Base-by-base conservation (phyloP, 345 rosid genomes). In the Trapa incisa region DNA sequence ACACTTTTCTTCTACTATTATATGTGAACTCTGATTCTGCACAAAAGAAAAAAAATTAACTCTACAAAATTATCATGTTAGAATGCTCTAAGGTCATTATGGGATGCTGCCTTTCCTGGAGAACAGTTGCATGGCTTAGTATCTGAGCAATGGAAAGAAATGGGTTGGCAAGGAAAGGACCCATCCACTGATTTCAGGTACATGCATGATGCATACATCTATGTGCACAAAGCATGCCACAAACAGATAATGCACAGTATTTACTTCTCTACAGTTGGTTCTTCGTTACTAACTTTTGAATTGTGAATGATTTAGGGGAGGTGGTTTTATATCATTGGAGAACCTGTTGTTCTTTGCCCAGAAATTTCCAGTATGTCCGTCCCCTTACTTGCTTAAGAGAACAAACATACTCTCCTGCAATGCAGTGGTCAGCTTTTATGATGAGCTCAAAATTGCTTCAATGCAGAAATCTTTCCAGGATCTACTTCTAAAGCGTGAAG, bases 131-230 rank as follows among this genome's bases (percentile, higher is more conserved):
- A 58, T 63, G 89, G 90, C 65, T 74, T 95, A 70, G 85, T 91
- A 79, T 89, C 99, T 73, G 99, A 95, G 80, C 99, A 89, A 72
- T 95, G 99, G 99, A 95, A 95, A 79, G 96, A 89, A 84, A 95
- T 95, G 99, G 99, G 99, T 65, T 95, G 99, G 99, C 99, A 91
- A 79, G 99, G 99, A 54, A 95, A 91, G 83, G 99, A 95, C 76
- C 99, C 99, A 38, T 89, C 99, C 48, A 95, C 99, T 60, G 99
- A 95, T 82, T 95, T 95, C 83, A 84, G 99, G 99, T 91, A 72
- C 67, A 61, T 58, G 68, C 16, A 22, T 15, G 29, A 61, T 58
- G 68, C 43, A 38, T 43, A 43, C 5, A 0, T 45, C 7, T 36
- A 48, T 11, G 38, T 9, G 32, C 47, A 47, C 47, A 66, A 42